Percentiles rank a stretch among this genome's conserved stretches.
Evolutionary conservation across 495 filamentous ascomycete genomes (phyloP).

Genomic region (Xylaria palmicola): DNA sequence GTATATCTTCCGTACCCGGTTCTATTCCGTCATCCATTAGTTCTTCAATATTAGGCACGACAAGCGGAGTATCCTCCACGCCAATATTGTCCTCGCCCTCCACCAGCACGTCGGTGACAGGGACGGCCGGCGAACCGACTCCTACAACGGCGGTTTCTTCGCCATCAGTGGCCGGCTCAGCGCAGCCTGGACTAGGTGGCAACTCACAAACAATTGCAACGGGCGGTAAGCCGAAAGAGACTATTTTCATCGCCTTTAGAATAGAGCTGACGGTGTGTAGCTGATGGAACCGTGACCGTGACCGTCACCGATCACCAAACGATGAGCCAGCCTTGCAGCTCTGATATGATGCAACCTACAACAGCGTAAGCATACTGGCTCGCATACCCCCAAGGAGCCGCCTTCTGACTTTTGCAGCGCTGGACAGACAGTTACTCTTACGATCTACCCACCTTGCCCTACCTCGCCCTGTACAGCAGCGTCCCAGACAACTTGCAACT

Average conservation of each 20-base stretch:
- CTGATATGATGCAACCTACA: constrained; percentile 6
- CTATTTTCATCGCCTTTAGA: background rate
- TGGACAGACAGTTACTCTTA: constrained; percentile 19
- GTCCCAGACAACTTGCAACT: constrained; percentile 24
- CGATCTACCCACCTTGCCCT: constrained; percentile 21
- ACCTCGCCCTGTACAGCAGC: constrained; percentile 16
- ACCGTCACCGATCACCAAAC: constrained; percentile 6
- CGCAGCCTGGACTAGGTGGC: constrained; percentile 1
- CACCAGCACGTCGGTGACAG: background rate
- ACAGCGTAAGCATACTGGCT: constrained; percentile 15
- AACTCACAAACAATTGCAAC: constrained; percentile 5
- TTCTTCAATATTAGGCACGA: background rate
- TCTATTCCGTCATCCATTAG: background rate
- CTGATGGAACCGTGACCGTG: background rate
- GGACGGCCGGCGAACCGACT: background rate
- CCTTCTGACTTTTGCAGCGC: constrained; percentile 16
- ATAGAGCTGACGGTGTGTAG: constrained; percentile 6
- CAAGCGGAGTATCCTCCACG: background rate
- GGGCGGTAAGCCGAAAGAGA: constrained; percentile 14
- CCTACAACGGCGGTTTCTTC: background rate
- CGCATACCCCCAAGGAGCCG: background rate
- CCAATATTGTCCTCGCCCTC: background rate
- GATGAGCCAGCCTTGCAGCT: constrained; percentile 11
- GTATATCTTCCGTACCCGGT: background rate
- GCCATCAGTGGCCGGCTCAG: constrained; percentile 5